Evolutionary conservation across 2,329 filamentous ascomycete genomes (phyloP), one percentile per base, ranked within the genome.

Genomic region (Xylaria polymorpha): DNA sequence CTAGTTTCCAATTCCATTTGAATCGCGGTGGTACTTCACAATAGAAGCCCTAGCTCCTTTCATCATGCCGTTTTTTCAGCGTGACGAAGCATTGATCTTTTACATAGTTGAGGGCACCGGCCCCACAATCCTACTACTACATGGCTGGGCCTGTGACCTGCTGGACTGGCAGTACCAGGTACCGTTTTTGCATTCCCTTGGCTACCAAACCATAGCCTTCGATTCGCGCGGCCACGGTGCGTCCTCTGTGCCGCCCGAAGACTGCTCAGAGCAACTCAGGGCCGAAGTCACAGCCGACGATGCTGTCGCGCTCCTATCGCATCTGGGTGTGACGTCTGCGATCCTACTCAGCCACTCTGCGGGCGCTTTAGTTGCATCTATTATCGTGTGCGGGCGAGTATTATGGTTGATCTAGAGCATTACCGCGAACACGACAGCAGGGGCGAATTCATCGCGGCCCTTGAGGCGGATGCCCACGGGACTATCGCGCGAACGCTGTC

Each of bases 161-260:
- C 41, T 48, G 7, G 64, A 67, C 35, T 67, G 64, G 64, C 48
- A 56, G 37, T 67, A 56, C 20, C 64, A 67, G 32, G 48, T 67
- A 35, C 64, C 58, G 43, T 67, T 56, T n/a, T n/a, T 67, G 14
- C 64, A 67, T 15, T 44, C 57, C 9, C 57, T 56, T 0, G 58
- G 58, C 39, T 67, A 67, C 64, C 56, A 37, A 43, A 67, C 64
- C 25, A 67, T 67, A 41, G 12, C 64, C 20, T 67, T 67, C 32
- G 64, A 67, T 57, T 15, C 56, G 6, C 58, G 64, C 3, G 58
- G 58, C 10, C 50, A 67, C 32, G 64, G 64, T 18, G 39, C 48
- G 3, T 62, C 64, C 20, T 62, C 64, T 3, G 58, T 67, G 3
- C 64, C 58, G 14, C 58, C 39, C 18, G 39, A 56, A 14, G 58